Evolutionary conservation across 2,329 filamentous ascomycete genomes (phyloP).

Genomic region (Fusarium sp.): DNA sequence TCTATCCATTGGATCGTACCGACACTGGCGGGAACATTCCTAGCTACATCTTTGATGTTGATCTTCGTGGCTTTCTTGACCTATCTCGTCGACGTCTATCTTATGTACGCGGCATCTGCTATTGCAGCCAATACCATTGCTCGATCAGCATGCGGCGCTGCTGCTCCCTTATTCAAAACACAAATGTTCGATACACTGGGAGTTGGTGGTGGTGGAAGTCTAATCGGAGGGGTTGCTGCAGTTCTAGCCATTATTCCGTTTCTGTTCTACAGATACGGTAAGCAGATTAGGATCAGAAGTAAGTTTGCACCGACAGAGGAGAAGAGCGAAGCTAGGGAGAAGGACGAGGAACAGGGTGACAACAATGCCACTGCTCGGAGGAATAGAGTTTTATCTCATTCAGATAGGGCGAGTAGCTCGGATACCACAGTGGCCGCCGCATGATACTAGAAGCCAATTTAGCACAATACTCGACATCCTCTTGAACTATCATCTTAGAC

Average conservation of each 20-base stretch:
- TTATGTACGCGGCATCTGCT: constrained; percentile 31
- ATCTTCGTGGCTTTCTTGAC: constrained; percentile 32
- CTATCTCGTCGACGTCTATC: constrained; percentile 34
- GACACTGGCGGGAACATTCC: constrained; percentile 25
- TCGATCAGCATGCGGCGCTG: constrained; percentile 32
- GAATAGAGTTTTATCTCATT: constrained; percentile 3
- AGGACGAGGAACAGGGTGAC: constrained; percentile 7
- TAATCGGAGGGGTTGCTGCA: constrained; percentile 28
- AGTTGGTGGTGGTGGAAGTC: constrained; percentile 30
- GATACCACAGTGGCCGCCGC: constrained; percentile 2
- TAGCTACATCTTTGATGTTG: constrained; percentile 34
- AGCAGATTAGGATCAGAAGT: constrained; percentile 27
- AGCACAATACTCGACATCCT: not conserved
- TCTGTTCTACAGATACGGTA: constrained; percentile 34
- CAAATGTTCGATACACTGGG: constrained; percentile 32
- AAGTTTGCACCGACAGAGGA: constrained; percentile 26
- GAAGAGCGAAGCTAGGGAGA: constrained; percentile 1
- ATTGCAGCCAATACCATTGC: constrained; percentile 31
- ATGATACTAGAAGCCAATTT: not conserved
- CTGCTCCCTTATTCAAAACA: constrained; percentile 30
- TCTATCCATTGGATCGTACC: constrained; percentile 32
- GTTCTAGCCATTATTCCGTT: constrained; percentile 26
- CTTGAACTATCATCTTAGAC: not conserved
- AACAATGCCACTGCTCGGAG: not conserved
- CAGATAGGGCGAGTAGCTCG: not conserved